These are phyloP conservation scores for Zalaria obscura DNA, from an alignment of 2,329 filamentous ascomycete genomes.

Conservation along the genomic window DNA sequence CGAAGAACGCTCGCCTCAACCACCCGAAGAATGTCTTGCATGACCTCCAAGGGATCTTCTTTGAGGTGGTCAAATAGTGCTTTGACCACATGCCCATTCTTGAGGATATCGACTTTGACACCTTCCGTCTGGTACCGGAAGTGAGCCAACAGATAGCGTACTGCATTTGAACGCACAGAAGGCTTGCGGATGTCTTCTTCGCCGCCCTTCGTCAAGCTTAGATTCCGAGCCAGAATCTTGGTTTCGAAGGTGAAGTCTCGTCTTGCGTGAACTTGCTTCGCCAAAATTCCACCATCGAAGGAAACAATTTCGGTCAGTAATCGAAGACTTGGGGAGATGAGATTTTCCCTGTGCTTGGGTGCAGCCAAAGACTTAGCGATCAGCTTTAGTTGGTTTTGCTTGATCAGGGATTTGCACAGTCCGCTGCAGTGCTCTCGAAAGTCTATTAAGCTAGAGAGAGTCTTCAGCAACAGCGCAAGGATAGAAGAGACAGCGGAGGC, in stretches of 20 bases:
- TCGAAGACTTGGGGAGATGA: slow-evolving; percentile 79
- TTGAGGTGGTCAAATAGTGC: slow-evolving; percentile 63
- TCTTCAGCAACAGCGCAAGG: slow-evolving; percentile 66
- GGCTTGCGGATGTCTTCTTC: slow-evolving; percentile 49
- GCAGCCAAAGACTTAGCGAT: slow-evolving; percentile 66
- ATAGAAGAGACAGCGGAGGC: slow-evolving; percentile 70
- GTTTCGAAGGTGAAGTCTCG: slow-evolving; percentile 58
- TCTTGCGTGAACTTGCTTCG: slow-evolving; percentile 57
- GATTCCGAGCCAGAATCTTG: slow-evolving; percentile 64
- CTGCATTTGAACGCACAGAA: slow-evolving; percentile 68
- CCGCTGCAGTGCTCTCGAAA: slow-evolving; percentile 61
- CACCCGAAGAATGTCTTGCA: slow-evolving; percentile 59
- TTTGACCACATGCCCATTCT: slow-evolving; percentile 54
- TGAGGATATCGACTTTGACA: slow-evolving; percentile 69
- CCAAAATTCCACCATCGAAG: slow-evolving; percentile 73
- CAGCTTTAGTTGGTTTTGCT: slow-evolving; percentile 67
- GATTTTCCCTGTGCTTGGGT: slow-evolving; percentile 68
- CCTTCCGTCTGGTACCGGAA: slow-evolving; percentile 64
- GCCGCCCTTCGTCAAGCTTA: slow-evolving; percentile 49
- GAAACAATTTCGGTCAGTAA: slow-evolving; percentile 73
- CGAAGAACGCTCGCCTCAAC: slow-evolving; percentile 58
- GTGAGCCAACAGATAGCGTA: slow-evolving; percentile 66
- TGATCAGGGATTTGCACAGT: slow-evolving; percentile 68
- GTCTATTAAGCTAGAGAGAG: slow-evolving; percentile 59
- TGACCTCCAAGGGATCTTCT: slow-evolving; percentile 61